Base-by-base conservation (phyloP, 2,329 filamentous ascomycete genomes). In the Trichoderma cornu-damae region DNA sequence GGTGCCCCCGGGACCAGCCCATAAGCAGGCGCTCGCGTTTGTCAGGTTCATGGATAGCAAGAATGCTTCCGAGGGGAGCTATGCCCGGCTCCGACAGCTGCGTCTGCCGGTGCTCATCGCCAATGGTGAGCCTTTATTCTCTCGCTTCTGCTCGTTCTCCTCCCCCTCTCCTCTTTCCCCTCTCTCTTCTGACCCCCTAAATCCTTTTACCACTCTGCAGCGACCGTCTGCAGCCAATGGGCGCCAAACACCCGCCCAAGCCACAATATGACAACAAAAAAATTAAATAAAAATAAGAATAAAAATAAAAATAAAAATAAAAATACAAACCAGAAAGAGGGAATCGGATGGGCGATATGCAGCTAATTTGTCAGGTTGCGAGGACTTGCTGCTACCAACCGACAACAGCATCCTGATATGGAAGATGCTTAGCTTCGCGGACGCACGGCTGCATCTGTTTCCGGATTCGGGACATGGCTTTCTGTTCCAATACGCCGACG, bases 321-420 rank as follows among this genome's bases (percentile, higher is more conserved):
- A n/a, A n/a, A n/a, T n/a, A n/a, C n/a, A n/a, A n/a, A n/a, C n/a
- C n/a, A n/a, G n/a, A n/a, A n/a, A 37, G 14, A 44, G 12, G 8
- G 22, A 47, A 20, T 6, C 5, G 16, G 51, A 12, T 46, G 40
- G n/a, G 20, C n/a, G 11, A 30, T 30, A 54, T 46, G 51, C 34
- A 35, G 22, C 42, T 59, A 46, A 42, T 26, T 42, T 20, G 34
- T n/a, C 22, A 72, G 68, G 72, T 46, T 66, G 66, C 52, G 62
- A 73, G 43, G 72, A 71, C 61, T 42, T 72, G 34, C 52, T 73
- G 18, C 42, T 71, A 3, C 72, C 73, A 4, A 72, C 68, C 0
- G 68, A 70, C 22, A 73, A 75, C 40, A 75, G 71, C 58, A 68
- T 69, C 11, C 38, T 72, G 14, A 65, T 75, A 65, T 73, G 72